A percentile compares a stretch with the other conserved stretches of the same genome.
Evolutionary conservation across 2,329 filamentous ascomycete genomes (phyloP).

Genomic region (Leptographium wingfieldii): DNA sequence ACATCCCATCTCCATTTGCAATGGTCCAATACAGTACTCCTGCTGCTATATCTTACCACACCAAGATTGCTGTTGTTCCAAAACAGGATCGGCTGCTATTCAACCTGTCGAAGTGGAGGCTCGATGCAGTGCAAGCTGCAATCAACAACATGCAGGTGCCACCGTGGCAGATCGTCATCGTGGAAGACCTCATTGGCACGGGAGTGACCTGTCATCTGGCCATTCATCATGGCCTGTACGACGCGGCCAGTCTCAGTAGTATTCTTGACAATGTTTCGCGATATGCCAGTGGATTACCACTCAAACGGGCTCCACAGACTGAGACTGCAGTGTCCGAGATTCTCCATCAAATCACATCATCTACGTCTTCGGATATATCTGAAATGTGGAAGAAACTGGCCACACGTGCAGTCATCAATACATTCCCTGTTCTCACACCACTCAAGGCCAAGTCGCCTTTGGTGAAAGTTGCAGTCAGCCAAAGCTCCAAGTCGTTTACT

Average conservation of each 20-base stretch:
- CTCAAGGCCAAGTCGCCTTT: conserved; percentile 24
- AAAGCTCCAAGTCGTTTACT: conserved; percentile 25
- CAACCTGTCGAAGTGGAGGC: conserved; percentile 25
- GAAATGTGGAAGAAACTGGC: conserved; percentile 52
- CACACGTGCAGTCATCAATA: conserved; percentile 42
- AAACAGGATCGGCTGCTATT: conserved; percentile 12
- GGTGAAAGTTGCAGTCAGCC: neutral
- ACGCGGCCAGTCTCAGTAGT: conserved; percentile 58
- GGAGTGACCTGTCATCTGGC: conserved; percentile 22
- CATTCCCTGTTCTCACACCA: conserved; percentile 67
- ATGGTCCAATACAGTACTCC: conserved; percentile 51
- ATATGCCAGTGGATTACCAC: conserved; percentile 19
- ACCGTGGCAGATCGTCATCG: conserved; percentile 50
- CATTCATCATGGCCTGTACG: conserved; percentile 75
- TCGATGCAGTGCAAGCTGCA: conserved; percentile 19
- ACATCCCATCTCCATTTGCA: conserved; percentile 40
- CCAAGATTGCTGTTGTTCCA: neutral
- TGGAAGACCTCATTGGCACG: conserved; percentile 22
- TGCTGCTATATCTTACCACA: neutral
- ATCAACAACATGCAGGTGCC: conserved; percentile 36
- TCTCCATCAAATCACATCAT: conserved; percentile 21
- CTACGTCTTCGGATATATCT: conserved; percentile 20
- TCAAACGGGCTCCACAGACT: neutral
- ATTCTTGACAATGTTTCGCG: conserved; percentile 49
- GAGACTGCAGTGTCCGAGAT: conserved; percentile 28